Evolutionary conservation across 371 early-diverging fungal species (phyloP), one percentile per base, ranked within the genome.

Genomic region (Zancudomyces culisetae): DNA sequence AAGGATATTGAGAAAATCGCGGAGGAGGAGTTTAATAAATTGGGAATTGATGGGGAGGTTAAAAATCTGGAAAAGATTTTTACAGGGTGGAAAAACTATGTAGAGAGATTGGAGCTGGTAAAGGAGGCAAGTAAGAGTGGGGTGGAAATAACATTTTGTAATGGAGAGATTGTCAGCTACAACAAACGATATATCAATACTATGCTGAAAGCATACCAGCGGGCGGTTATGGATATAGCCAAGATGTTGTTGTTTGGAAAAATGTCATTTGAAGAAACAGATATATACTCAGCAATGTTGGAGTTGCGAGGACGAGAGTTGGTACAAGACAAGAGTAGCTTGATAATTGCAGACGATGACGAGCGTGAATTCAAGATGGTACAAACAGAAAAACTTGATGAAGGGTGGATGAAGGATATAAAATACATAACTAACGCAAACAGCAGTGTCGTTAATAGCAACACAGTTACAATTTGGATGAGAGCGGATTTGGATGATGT

Each of bases 81-180:
- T 6, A 10, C 10, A 6, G 10, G 15, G 10, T 15, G 15, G 10
- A 35, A 6, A 35, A 35, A 35, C 10, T 35, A 35, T 35, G 35
- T 15, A 15, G 10, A 35, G 35, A 6, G 35, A 15, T 15, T 35
- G 35, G 35, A 6, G 15, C 35, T 35, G 35, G 6, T 35, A 10
- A 15, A 10, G 6, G 35, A 35, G 35, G 35, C 6, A 35, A 15
- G 10, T 10, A 35, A 35, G 15, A 73, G 63, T 4, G 15, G 15
- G 10, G 6, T 35, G 6, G 35, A 35, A 15, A 35, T 35, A 10
- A 60, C 80, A 41, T 92, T 88, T 64, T 60, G 83, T 42, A 92
- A 92, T 57, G 93, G 93, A 49, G 80, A 77, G 52, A 70, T 74
- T 49, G 56, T 79, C 43, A 71, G 73, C 10, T 64, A 80, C 55